Base-by-base conservation (phyloP, 768 basidiomycete species). In the Mycena chlorophos region DNA sequence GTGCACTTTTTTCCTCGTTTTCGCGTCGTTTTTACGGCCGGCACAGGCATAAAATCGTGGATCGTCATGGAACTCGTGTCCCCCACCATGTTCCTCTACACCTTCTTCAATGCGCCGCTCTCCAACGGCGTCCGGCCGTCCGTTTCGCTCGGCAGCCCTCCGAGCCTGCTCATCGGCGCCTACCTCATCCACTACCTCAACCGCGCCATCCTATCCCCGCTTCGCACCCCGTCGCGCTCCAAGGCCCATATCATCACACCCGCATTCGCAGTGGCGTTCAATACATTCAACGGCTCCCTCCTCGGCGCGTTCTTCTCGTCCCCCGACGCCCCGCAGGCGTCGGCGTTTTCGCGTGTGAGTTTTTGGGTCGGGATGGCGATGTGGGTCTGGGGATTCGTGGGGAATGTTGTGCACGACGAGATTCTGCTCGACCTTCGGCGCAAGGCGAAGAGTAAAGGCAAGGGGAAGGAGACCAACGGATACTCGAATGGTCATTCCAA, bases 391-490 rank as follows among this genome's bases (percentile, higher is more conserved):
- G 96, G 96, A 0, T 79, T 94, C 39, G 72, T 67, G 0, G 91
- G 92, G 0, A 98, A 98, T 70, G 74, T 97, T 28, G 74, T 81
- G 29, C 94, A 97, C 69, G 96, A 98, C 72, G 94, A 97, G 68
- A 79, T 98, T 26, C 83, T 98, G 8, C 78, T 93, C 65, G 77
- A 88, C 63, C 83, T 98, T 50, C 84, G 94, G 5, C 81, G 89
- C 58, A 84, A 83, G 30, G 83, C 86, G 60, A 62, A 69, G 38
- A 63, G 54, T 50, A 76, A 68, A 20, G 67, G 66, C 20, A 76
- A 75, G 58, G 66, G 68, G 47, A 73, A 71, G 61, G 69, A 60
- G 34, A 37, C 12, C 34, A 37, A 37, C n/a, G n/a, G 34, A 37
- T 10, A 37, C 34, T 37, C 12, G 46, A 65, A 64, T 29, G 52